Percentiles rank a stretch among this genome's conserved stretches.
Evolutionary conservation across 768 basidiomycete species (phyloP).

Genomic region (Gymnopilus junonius): DNA sequence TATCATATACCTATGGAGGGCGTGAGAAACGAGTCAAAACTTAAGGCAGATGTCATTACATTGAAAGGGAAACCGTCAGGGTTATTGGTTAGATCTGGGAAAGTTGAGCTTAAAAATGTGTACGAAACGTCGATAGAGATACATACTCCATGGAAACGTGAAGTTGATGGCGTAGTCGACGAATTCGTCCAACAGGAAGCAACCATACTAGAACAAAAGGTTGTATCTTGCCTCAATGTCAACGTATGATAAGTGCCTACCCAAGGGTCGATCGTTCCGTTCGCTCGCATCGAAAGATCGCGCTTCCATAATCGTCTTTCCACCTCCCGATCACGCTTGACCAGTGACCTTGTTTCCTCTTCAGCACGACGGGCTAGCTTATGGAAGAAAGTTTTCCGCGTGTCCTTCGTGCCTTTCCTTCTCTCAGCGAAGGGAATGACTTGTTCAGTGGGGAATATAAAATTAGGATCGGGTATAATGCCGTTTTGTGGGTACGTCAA

Average conservation of each 20-base stretch:
- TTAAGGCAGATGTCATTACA: conserved; percentile 22
- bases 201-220: conserved; percentile 53
- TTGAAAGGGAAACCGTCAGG: conserved; percentile 42
- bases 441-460: conserved; percentile 38
- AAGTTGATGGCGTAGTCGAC: conserved; percentile 76
- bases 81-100: conserved; percentile 32
- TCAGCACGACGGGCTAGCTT: conserved; percentile 22
- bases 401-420: conserved; percentile 30
- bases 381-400: conserved; percentile 23
- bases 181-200: conserved; percentile 65
- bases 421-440: conserved; percentile 34
- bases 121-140: not conserved
- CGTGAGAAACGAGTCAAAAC: not conserved
- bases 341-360: conserved; percentile 18
- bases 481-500: conserved; percentile 70
- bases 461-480: conserved; percentile 47
- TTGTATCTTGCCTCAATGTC: not conserved
- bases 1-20: conserved; percentile 48
- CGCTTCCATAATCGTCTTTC: conserved; percentile 45
- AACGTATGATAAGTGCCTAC: conserved; percentile 28
- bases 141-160: conserved; percentile 66
- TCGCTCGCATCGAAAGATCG: conserved; percentile 49
- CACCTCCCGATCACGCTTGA: conserved; percentile 27
- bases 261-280: conserved; percentile 62
- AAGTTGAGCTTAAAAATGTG: not conserved